Evolutionary conservation across 2,329 filamentous ascomycete genomes (phyloP).

Genomic region (Raffaelea ambrosiae): DNA sequence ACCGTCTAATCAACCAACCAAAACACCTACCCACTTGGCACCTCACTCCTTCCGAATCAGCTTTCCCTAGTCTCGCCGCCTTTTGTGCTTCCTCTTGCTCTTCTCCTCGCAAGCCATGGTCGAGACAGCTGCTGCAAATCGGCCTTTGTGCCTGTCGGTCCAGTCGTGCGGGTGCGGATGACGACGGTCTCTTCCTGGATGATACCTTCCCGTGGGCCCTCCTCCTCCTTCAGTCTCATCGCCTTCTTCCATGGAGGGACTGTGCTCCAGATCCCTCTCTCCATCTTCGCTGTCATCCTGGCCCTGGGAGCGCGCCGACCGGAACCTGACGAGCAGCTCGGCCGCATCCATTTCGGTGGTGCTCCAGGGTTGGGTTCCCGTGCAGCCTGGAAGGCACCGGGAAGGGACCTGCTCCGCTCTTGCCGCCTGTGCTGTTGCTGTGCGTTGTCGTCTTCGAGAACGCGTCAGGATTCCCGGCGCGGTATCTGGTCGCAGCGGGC

Average conservation of each 20-base stretch:
- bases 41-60: too few species aligned
- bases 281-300: not conserved
- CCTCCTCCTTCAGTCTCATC: not conserved
- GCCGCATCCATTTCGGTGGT: constrained; percentile 6
- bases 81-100: constrained; percentile 1
- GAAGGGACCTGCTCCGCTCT: too few species aligned
- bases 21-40: too few species aligned
- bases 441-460: too few species aligned
- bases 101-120: constrained; percentile 5
- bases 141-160: not conserved
- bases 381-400: too few species aligned
- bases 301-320: not conserved
- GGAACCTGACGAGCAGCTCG: constrained; percentile 7
- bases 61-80: too few species aligned
- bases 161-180: not conserved
- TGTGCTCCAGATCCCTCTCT: too few species aligned
- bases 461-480: too few species aligned
- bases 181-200: not conserved
- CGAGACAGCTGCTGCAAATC: constrained; percentile 1
- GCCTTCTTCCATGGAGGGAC: too few species aligned
- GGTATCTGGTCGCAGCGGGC: too few species aligned
- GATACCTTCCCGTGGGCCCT: not conserved
- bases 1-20: too few species aligned
- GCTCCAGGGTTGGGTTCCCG: not conserved
- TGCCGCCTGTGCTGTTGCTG: too few species aligned